Evolutionary conservation across 305 asterid genomes (phyloP).

Genomic region (Fraxinus sp.): DNA sequence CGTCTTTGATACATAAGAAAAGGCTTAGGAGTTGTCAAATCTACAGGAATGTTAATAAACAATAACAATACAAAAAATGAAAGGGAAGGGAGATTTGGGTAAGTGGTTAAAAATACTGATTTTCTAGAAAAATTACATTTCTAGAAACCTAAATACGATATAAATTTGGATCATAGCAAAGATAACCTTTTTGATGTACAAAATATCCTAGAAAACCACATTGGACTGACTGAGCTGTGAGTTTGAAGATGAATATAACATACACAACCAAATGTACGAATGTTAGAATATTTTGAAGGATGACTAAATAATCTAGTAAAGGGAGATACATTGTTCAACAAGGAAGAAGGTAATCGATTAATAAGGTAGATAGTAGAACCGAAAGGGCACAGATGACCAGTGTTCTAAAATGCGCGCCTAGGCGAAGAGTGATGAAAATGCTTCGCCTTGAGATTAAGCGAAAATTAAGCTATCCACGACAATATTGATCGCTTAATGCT

Average conservation of each 20-base stretch:
- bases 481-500: too few relatives aligned
- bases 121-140: background rate
- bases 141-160: background rate
- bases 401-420: too few relatives aligned
- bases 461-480: too few relatives aligned
- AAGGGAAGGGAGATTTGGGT: background rate
- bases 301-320: background rate
- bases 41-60: background rate
- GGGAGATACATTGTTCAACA: background rate
- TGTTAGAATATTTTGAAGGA: background rate
- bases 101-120: background rate
- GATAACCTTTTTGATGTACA: background rate
- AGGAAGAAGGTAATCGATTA: too few relatives aligned
- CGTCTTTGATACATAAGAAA: background rate
- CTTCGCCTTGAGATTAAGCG: too few relatives aligned
- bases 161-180: background rate
- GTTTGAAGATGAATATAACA: background rate
- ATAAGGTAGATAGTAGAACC: too few relatives aligned
- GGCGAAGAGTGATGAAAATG: too few relatives aligned
- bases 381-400: too few relatives aligned
- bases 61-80: background rate
- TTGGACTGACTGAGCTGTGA: background rate
- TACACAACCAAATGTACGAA: background rate
- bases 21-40: background rate
- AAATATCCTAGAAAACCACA: background rate